Percentiles rank a stretch among this genome's conserved stretches.
phyloP scores from a whole-genome alignment of 1,284 basidiomycete genomes.

The Acaromyces ingoldii region DNA sequence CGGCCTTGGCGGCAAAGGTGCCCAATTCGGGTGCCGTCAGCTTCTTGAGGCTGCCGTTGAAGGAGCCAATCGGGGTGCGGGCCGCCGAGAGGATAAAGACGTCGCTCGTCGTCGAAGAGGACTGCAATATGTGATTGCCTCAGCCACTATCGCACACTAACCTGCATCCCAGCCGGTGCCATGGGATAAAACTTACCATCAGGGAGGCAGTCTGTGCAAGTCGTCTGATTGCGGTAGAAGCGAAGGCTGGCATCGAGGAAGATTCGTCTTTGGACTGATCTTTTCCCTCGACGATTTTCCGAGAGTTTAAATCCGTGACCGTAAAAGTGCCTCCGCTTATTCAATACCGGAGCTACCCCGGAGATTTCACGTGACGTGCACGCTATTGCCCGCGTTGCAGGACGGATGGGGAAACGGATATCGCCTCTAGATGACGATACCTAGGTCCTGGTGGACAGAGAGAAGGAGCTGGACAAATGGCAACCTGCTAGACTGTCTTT shows the following conservation, averaged over 20 bases:
- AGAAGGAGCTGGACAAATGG: too few relatives aligned
- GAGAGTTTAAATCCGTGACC: too few relatives aligned
- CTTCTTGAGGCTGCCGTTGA: slow-evolving; percentile 82
- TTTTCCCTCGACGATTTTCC: too few relatives aligned
- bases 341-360: too few relatives aligned
- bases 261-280: too few relatives aligned
- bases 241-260: slow-evolving; percentile 31
- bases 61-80: slow-evolving; percentile 88
- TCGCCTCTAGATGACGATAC: too few relatives aligned
- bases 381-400: too few relatives aligned
- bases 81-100: slow-evolving; percentile 92
- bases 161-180: not conserved
- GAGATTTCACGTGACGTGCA: too few relatives aligned
- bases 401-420: too few relatives aligned
- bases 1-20: slow-evolving; percentile 79
- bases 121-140: not conserved
- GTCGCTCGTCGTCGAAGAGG: slow-evolving; percentile 53
- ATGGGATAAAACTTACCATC: slow-evolving; percentile 25
- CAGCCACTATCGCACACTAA: not conserved
- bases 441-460: too few relatives aligned
- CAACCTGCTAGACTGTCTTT: too few relatives aligned
- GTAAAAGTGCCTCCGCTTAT: too few relatives aligned
- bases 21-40: slow-evolving; percentile 89
- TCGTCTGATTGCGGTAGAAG: slow-evolving; percentile 30
- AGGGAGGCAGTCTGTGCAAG: slow-evolving; percentile 34